phyloP scores from a whole-genome alignment of 345 rosid genomes.

The Rubroshorea leprosula region DNA sequence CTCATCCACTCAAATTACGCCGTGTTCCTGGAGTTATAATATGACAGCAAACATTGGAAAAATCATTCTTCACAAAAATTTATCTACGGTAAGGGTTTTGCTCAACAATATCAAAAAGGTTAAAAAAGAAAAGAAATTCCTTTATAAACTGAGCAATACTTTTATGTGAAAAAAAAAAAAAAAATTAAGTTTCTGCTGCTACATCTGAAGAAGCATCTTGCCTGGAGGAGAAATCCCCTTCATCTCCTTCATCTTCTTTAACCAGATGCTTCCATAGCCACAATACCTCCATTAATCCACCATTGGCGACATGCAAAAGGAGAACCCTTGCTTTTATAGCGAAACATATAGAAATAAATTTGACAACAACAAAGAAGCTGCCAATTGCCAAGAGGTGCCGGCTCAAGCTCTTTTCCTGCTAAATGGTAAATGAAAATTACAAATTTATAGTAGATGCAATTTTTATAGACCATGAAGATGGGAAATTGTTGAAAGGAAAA shows the following conservation, averaged over 20 bases:
- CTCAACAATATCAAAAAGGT: too few species aligned
- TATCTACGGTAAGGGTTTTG: too few species aligned
- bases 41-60: too few species aligned
- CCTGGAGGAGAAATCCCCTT: too few species aligned
- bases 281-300: constrained; percentile 49
- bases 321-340: constrained; percentile 16
- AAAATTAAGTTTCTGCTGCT: too few species aligned
- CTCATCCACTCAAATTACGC: too few species aligned
- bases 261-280: constrained; percentile 36
- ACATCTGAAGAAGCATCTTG: too few species aligned
- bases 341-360: constrained; percentile 27
- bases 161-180: too few species aligned
- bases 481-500: not conserved
- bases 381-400: constrained; percentile 22
- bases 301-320: constrained; percentile 47
- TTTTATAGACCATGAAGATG: not conserved
- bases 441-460: not conserved
- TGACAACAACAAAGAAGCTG: constrained; percentile 33
- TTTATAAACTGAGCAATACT: too few species aligned
- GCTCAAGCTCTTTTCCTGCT: constrained; percentile 28
- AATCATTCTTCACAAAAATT: too few species aligned
- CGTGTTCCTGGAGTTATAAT: too few species aligned
- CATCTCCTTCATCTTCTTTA: constrained; percentile 9
- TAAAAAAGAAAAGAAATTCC: too few species aligned
- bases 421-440: not conserved